Evolutionary conservation across 192 early-diverging fungal species (phyloP), one percentile per base, ranked within the genome.

Genomic region (Backusella mclennaniae): DNA sequence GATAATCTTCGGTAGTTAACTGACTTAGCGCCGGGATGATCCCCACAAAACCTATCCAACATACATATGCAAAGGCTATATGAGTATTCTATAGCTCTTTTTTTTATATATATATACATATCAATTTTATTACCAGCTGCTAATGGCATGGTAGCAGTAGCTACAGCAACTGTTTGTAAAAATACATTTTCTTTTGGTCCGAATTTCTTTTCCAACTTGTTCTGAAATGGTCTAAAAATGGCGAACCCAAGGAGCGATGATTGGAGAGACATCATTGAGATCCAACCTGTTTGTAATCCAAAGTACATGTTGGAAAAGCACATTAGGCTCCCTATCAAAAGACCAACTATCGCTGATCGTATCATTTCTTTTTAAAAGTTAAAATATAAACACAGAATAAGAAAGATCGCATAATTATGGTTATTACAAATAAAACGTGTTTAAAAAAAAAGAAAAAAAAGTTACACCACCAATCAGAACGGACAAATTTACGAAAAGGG

Each of bases 291-390:
- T 78, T 93, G 95, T 35, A 96, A 82, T 3, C 95, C 95, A 77
- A 95, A 93, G 83, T 95, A 96, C 84, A 95, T 90, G 83, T 96
- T 96, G 39, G 95, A 95, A 71, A 95, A 95, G 42, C 91, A 92
- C 59, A 93, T 75, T 8, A 93, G 71, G 1, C 87, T 85, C 31
- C 92, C 92, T 69, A 93, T 91, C 17, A 83, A 35, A 31, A 93
- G 83, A 14, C 92, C 92, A n/a, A 90, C 89, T 26, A 85, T 23
- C 0, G 91, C 83, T 1, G 89, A 73, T 12, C 88, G 81, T 77
- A 80, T 78, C 87, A 63, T 63, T 63, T 63, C 12, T 26, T 29
- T 14, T 29, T 63, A 49, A 29, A 63, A 8, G 3, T 59, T 59
- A 63, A 26, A 29, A 26, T 29, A 63, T 2, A 63, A 44, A 44